Percentiles rank a stretch among this genome's conserved stretches.
Evolutionary conservation across 768 basidiomycete genomes (phyloP).

Genomic region (Lactarius evosmus): DNA sequence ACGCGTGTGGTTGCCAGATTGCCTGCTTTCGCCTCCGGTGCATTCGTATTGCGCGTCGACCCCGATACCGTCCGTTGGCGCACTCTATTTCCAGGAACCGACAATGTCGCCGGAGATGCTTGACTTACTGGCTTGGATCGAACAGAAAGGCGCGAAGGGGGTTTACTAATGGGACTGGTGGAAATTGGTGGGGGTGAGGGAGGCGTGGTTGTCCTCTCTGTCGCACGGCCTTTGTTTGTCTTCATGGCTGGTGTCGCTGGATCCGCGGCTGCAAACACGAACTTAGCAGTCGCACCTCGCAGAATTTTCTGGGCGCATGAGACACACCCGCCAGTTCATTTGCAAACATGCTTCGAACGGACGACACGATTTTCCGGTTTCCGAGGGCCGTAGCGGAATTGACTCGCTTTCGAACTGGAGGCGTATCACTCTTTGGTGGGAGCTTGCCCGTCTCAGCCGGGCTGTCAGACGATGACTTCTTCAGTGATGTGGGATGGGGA

Average conservation of each 20-base stretch:
- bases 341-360: slow-evolving; percentile 23
- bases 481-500: slow-evolving; percentile 4
- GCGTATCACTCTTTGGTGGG: neutral
- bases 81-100: slow-evolving; percentile 14
- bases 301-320: neutral
- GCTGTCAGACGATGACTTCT: slow-evolving; percentile 19
- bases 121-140: slow-evolving; percentile 12
- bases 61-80: slow-evolving; percentile 24
- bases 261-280: slow-evolving; percentile 4
- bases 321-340: slow-evolving; percentile 1
- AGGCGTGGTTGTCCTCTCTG: slow-evolving; percentile 13
- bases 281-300: neutral
- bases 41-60: slow-evolving; percentile 16
- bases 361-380: slow-evolving; percentile 20
- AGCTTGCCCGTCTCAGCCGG: slow-evolving; percentile 3
- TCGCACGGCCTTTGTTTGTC: neutral
- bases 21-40: slow-evolving; percentile 10
- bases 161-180: slow-evolving; percentile 12
- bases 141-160: slow-evolving; percentile 12
- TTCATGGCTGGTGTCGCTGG: neutral
- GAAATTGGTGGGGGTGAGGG: slow-evolving; percentile 1
- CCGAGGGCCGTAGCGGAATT: slow-evolving; percentile 26
- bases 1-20: slow-evolving; percentile 8
- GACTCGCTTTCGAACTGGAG: slow-evolving; percentile 24
- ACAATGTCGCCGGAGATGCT: slow-evolving; percentile 11